Base-by-base conservation (phyloP, 257 asterid species). In the Nicotiana obtusifolia region DNA sequence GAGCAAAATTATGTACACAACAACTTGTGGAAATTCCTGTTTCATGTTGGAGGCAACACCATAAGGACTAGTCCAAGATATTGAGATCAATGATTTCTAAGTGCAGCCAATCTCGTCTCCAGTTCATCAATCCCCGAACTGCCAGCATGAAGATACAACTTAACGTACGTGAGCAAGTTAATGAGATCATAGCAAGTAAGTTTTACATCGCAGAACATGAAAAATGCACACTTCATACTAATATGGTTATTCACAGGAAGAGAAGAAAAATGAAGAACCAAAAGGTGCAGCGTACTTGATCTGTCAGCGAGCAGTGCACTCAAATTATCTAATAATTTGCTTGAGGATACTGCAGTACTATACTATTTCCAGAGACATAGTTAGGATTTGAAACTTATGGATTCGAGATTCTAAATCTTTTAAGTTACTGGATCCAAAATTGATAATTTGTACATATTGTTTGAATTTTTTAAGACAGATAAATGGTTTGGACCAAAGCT, bases 101-200 rank as follows among this genome's bases (percentile, higher is more conserved):
- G 97, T 64, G 97, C 95, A 11, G 97, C 98, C 90, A 94, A 53
- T 76, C 98, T 88, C 91, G 91, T 88, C 86, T 91, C 97, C 81
- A 94, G 91, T 59, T 94, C 97, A 81, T 89, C 90, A 35, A 90
- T 76, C 56, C 85, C 90, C 54, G 97, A 92, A 86, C 95, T 92
- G 87, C 86, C 62, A 69, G 28, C 20, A 88, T 1, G 8, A 73
- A 73, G 10, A 15, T 13, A 69, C 33, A 35, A 68, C 10, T 2
- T 2, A 10, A 16, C 44, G 17, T 20, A 69, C 9, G 54, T 41
- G 77, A 69, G 57, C 1, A 17, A 10, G 33, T 47, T 73, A 47
- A 49, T 15, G 61, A 73, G 41, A 73, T 73, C 7, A 41, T 9
- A 47, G 10, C 1, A 0, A 5, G 20, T 64, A 24, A 64, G 41